Base-by-base conservation (phyloP, 1,284 basidiomycete genomes). In the Heterobasidion parviporum region DNA sequence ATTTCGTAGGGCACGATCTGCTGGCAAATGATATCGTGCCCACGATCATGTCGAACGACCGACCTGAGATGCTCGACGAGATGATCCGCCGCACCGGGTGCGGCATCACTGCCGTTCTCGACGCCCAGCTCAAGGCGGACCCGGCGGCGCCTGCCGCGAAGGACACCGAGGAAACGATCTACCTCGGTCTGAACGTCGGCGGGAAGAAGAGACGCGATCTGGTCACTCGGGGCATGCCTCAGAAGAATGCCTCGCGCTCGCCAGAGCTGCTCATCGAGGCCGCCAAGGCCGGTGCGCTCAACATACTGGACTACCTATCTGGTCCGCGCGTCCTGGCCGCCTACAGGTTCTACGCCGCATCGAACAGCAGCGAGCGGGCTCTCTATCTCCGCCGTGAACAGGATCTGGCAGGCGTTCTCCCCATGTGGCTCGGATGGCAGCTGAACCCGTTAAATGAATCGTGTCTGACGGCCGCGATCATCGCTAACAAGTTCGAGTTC, bases 201-300 rank as follows among this genome's bases (percentile, higher is more conserved):
- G 81, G 81, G 9, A 81, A 80, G 70, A 83, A 83, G 62, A 70
- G 79, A 4, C 71, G 71, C 34, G 80, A 82, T 60, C 69, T 82
- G 10, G 77, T n/a, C 7, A 48, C 36, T 16, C 49, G 26, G 9
- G 26, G n/a, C 6, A 20, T 34, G 36, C 34, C n/a, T 16, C 3
- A 15, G 18, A 34, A 12, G 34, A 54, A 20, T 7, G 9, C 10
- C 26, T 6, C 51, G 4, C 33, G 33, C 7, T 51, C 55, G 38
- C 52, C 44, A 8, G 43, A 52, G 1, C 59, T 82, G 1, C 64
- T 81, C 2, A 82, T 80, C 76, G 60, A 57, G 9, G 80, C 81
- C 1, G 70, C 72, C 2, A 48, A 51, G 4, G 9, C 12, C 1
- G 65, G 67, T 14, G 69, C 75, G 0, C 59, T 65, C 10, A 66